Evolutionary conservation across 306 rosid genomes (phyloP).

Genomic region (Acacia melanoxylon): DNA sequence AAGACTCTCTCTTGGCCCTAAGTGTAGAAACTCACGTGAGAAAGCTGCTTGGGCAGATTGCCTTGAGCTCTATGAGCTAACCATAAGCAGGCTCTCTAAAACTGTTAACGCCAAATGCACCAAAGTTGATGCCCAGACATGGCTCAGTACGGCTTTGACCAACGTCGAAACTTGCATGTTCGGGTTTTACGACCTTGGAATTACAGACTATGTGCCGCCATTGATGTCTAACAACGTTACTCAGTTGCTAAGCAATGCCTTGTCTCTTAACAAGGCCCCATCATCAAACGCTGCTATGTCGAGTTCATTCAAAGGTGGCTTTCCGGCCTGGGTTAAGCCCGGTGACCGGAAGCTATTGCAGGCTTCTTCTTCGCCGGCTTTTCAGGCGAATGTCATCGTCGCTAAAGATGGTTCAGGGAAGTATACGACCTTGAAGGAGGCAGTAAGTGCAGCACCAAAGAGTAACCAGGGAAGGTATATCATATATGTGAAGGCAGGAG

Average conservation of each 20-base stretch:
- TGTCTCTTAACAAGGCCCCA: conserved; percentile 46
- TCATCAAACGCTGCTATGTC: not conserved
- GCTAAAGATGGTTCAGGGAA: conserved; percentile 59
- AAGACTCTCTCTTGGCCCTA: conserved; percentile 32
- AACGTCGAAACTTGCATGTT: conserved; percentile 47
- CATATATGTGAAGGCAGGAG: conserved; percentile 60
- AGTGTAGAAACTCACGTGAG: conserved; percentile 34
- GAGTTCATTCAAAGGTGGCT: conserved; percentile 14
- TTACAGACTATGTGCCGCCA: conserved; percentile 10
- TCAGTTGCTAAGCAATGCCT: conserved; percentile 45
- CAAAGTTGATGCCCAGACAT: conserved; percentile 42
- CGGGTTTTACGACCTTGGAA: conserved; percentile 52
- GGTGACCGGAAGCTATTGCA: conserved; percentile 57
- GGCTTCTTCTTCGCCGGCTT: conserved; percentile 36
- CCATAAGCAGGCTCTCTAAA: conserved; percentile 37
- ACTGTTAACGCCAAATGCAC: conserved; percentile 24
- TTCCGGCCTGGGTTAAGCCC: conserved; percentile 55
- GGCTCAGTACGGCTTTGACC: conserved; percentile 58
- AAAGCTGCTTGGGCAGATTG: conserved; percentile 61
- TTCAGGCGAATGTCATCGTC: conserved; percentile 49
- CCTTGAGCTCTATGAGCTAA: conserved; percentile 45
- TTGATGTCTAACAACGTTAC: conserved; percentile 42
- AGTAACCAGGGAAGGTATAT: conserved; percentile 46
- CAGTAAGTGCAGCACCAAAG: conserved; percentile 32
- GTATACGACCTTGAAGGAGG: conserved; percentile 45